Conservation (phyloP, 495 filamentous ascomycete species). For the Annulohypoxylon bovei region DNA sequence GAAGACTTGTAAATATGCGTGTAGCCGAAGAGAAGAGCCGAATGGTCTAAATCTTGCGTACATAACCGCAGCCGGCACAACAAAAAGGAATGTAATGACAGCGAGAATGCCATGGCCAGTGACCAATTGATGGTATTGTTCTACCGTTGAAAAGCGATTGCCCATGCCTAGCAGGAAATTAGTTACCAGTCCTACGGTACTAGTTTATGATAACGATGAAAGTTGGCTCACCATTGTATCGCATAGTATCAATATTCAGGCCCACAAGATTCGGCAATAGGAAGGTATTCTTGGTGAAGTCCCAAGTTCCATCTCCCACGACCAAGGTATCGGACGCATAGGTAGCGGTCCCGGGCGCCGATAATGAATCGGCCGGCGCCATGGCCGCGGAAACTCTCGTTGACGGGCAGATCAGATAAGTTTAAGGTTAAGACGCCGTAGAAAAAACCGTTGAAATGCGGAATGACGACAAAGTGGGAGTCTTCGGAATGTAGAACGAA, state of each 20-base stretch:
- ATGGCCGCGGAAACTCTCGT: conserved; percentile 52
- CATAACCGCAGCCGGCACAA: conserved; percentile 82
- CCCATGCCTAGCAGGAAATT: conserved; percentile 76
- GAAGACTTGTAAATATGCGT: conserved; percentile 88
- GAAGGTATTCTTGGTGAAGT: conserved; percentile 82
- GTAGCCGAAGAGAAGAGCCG: conserved; percentile 73
- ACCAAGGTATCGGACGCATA: conserved; percentile 85
- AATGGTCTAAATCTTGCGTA: conserved; percentile 75
- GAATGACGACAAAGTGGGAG: conserved; percentile 22
- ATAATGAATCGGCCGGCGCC: conserved; percentile 65
- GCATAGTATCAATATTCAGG: conserved; percentile 92
- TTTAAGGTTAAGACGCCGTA: background rate
- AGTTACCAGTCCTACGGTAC: conserved; percentile 11
- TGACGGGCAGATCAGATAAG: conserved; percentile 10
- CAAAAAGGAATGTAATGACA: conserved; percentile 84
- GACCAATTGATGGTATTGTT: conserved; percentile 81
- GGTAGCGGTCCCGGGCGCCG: conserved; percentile 81
- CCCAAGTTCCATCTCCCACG: conserved; percentile 95
- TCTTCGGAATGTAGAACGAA: conserved; percentile 13
- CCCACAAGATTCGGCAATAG: conserved; percentile 87
- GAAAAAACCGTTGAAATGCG: conserved; percentile 31
- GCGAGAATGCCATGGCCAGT: conserved; percentile 86
- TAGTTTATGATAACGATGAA: background rate
- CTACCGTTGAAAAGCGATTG: conserved; percentile 80
- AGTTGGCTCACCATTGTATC: conserved; percentile 82